Evolutionary conservation across 83 land plant species (phyloP), one percentile per base, ranked within the genome.

Genomic region (Picea engelmannii): DNA sequence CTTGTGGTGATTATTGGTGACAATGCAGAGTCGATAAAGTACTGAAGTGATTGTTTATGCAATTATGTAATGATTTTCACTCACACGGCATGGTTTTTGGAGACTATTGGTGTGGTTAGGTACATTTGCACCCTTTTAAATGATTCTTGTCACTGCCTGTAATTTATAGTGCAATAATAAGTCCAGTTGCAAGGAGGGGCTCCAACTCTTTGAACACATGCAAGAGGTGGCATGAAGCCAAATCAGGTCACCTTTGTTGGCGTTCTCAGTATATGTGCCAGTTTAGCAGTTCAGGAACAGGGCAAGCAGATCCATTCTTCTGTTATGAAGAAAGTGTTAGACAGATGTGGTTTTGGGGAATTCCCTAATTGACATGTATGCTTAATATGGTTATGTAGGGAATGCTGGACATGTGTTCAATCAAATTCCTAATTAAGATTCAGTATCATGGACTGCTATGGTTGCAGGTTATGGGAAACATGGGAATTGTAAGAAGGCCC

Each of bases 361-460:
- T 78, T 87, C 89, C 2, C 55, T 90, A 13, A 58, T 90, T 52
- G 89, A 87, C 62, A 87, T 90, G 91, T 90, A 90, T 66, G 81
- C 86, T 20, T 87, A 90, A 73, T 90, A 89, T 85, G 92, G 92
- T 1, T 83, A 42, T n/a, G 82, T 83, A 83, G 82, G 75, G 15
- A 65, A 64, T 71, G 89, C 89, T 10, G 6, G 24, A 70, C 5
- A 49, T 9, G 83, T 85, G 10, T 90, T 90, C 59, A 13, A 65
- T 0, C n/a, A 55, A 13, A 82, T 83, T 84, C 35, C 64, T 2
- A 83, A 81, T 38, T 80, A 81, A 7, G 78, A 83, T 4, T 81
- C 81, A 1, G 80, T 90, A n/a, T 81, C 89, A 5, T 90, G 92
- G 92, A 87, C 89, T 18, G 84, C 92, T 8, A 80, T 87, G 87